phyloP scores from a whole-genome alignment of 345 rosid genomes.

The Erodium maritimum region DNA sequence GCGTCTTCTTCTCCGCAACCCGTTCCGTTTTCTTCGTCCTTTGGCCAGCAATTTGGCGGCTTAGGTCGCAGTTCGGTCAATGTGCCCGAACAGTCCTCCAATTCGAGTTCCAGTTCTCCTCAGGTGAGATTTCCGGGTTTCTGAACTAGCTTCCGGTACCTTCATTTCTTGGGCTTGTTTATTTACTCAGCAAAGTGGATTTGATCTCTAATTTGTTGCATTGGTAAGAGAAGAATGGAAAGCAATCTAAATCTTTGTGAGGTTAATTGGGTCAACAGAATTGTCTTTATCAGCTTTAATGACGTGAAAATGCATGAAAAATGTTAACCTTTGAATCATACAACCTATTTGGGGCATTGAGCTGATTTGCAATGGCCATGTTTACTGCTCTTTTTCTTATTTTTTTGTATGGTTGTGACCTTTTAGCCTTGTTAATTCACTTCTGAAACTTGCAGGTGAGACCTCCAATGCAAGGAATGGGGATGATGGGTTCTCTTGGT shows the following conservation, averaged over 20 bases:
- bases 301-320: no score
- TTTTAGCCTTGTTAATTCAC: slow-evolving; percentile 1
- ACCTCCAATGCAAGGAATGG: slow-evolving; percentile 42
- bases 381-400: no score
- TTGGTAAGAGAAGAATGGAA: neutral
- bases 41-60: slow-evolving; percentile 54
- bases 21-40: slow-evolving; percentile 47
- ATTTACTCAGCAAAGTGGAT: neutral
- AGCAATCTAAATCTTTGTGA: no score
- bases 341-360: neutral
- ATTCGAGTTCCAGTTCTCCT: slow-evolving; percentile 26
- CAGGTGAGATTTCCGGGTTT: slow-evolving; percentile 29
- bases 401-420: slow-evolving; percentile 1
- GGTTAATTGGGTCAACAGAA: no score
- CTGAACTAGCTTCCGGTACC: neutral
- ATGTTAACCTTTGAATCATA: no score
- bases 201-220: neutral
- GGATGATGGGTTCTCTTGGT: slow-evolving; percentile 53
- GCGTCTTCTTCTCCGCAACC: slow-evolving; percentile 35
- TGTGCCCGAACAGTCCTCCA: slow-evolving; percentile 36
- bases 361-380: neutral
- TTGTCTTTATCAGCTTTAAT: no score
- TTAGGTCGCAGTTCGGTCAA: slow-evolving; percentile 36
- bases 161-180: neutral
- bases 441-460: slow-evolving; percentile 30